These are phyloP conservation scores for Paramecium primaurelia DNA, from an alignment of 73 alveolate species.

Conservation along the genomic window DNA sequence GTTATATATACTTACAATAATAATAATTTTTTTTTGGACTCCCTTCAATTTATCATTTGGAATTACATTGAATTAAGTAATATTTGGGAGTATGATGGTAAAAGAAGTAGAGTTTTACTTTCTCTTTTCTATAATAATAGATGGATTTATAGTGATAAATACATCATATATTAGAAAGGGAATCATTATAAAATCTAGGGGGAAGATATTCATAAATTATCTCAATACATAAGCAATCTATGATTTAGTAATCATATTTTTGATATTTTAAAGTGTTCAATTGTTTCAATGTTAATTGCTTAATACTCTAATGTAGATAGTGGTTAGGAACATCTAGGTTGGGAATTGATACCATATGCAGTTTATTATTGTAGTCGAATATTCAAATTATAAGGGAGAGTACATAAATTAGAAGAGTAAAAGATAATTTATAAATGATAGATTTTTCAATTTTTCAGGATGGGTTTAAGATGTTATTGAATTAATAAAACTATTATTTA, in stretches of 20 bases:
- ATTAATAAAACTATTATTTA: conserved; percentile 19
- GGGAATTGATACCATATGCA: conserved; percentile 31
- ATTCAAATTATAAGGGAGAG: conserved; percentile 65
- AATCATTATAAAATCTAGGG: conserved; percentile 60
- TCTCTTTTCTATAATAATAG: conserved; percentile 54
- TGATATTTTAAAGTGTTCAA: not conserved
- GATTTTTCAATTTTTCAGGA: conserved; percentile 51
- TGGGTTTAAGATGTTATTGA: conserved; percentile 28
- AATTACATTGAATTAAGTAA: not conserved
- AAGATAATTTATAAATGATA: conserved; percentile 5
- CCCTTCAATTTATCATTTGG: conserved; percentile 10
- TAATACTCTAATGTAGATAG: conserved; percentile 30
- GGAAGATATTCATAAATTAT: conserved; percentile 64
- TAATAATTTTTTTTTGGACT: conserved; percentile 16
- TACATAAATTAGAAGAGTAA: conserved; percentile 71
- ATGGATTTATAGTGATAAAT: conserved; percentile 62
- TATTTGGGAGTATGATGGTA: not conserved
- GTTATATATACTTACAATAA: not conserved
- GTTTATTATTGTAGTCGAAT: conserved; percentile 68
- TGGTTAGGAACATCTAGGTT: conserved; percentile 61
- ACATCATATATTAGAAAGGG: conserved; percentile 82
- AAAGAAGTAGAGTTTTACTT: conserved; percentile 7
- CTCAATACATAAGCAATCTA: conserved; percentile 67
- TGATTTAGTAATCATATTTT: conserved; percentile 61
- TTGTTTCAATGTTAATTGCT: not conserved